Evolutionary conservation across 2,329 filamentous ascomycete species (phyloP).

Genomic region (Penicillium sp.): DNA sequence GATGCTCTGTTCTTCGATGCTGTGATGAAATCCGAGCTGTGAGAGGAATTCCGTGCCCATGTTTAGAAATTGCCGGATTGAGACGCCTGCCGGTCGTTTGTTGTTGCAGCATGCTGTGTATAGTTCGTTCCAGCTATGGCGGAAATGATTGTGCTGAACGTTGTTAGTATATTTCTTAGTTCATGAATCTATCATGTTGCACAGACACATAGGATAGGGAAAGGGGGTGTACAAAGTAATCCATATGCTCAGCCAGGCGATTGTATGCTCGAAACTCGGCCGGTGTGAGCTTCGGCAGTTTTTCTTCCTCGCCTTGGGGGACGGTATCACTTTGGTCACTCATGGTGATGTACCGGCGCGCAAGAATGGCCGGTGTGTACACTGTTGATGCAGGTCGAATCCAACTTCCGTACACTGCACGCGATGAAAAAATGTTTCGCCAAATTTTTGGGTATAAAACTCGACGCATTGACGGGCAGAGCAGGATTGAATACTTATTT

Average conservation of each 20-base stretch:
- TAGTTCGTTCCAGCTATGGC: conserved; percentile 66
- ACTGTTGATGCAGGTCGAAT: too few species aligned
- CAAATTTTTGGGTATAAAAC: neutral
- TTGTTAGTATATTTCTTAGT: too few species aligned
- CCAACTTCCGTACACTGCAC: too few species aligned
- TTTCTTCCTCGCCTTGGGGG: conserved; percentile 46
- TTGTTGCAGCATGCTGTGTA: conserved; percentile 60
- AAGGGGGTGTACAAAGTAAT: conserved; percentile 56
- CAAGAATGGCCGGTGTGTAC: neutral
- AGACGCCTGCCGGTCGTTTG: conserved; percentile 60
- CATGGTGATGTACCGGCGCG: neutral
- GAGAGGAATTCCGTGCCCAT: conserved; percentile 66
- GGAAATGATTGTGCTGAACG: conserved; percentile 69
- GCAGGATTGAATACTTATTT: too few species aligned
- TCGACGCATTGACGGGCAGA: neutral
- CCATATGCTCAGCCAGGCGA: conserved; percentile 69
- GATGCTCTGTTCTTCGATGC: conserved; percentile 75
- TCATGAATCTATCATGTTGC: too few species aligned
- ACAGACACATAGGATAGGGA: too few species aligned
- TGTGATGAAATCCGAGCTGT: conserved; percentile 72
- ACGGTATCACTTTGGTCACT: too few species aligned
- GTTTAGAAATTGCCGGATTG: conserved; percentile 64
- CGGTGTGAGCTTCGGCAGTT: conserved; percentile 64
- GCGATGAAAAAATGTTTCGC: neutral
- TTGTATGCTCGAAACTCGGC: conserved; percentile 69